Base-by-base conservation (phyloP, 108 stramenopile species). In the Seminavis robusta region DNA sequence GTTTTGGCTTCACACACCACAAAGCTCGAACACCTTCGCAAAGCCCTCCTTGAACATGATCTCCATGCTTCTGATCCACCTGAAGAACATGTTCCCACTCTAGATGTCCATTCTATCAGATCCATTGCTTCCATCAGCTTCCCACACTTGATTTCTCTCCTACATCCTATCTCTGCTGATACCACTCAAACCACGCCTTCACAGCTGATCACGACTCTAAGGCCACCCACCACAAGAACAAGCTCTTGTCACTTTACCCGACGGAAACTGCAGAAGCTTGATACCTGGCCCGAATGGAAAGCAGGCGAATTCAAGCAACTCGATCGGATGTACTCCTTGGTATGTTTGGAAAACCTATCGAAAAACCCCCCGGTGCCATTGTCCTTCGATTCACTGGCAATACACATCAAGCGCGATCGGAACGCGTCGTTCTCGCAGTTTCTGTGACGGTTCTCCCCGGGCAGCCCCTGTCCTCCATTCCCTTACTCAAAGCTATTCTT, bases 391-490 rank as follows among this genome's bases (percentile, higher is more conserved):
- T 8, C 59, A 61, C 24, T 63, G 69, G 56, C 24, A 33, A 19
- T 71, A 41, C 38, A 59, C 7, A 43, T 58, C 47, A 43, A 56
- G 26, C 24, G 36, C 1, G 45, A 65, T 37, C n/a, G 64, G 56
- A 4, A 56, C 58, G 8, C 57, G 53, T 13, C 21, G 45, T 16
- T 33, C 70, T 29, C 52, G 70, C 24, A 34, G 33, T 17, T 59
- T 37, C 27, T 59, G 55, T 44, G 47, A 71, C 52, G 70, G 70
- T 29, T 67, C 66, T 19, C 44, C 23, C 17, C 59, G 48, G 4
- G 47, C 66, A 26, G 66, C 66, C 10, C 66, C 66, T 9, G 4
- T 31, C 10, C 50, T 67, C 13, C 65, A 49, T 49, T n/a, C 15
- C 10, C 10, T 71, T 10, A 41, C 49, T 3, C 10, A 9, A 16